These are phyloP conservation scores for Aspergillus sp. DNA, from an alignment of 2,329 filamentous ascomycete genomes.

Conservation along the genomic window DNA sequence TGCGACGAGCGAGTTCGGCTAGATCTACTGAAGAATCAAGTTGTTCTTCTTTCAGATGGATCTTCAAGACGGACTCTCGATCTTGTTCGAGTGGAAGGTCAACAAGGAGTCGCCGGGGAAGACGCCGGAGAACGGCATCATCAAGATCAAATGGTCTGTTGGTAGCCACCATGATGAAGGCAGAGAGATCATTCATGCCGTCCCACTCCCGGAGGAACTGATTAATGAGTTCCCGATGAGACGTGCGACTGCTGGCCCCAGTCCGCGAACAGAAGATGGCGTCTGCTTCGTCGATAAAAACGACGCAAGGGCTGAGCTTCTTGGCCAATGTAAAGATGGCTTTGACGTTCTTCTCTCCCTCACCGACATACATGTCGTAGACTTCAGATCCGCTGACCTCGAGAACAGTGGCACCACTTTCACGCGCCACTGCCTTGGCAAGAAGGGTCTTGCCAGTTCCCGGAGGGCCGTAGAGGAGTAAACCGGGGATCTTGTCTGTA, in stretches of 20 bases:
- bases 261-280: constrained; percentile 78
- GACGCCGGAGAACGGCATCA: constrained; percentile 47
- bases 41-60: constrained; percentile 46
- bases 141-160: constrained; percentile 95
- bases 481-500: constrained; percentile 83
- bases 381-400: constrained; percentile 88
- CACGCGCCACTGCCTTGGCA: constrained; percentile 61
- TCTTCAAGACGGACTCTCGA: constrained; percentile 44
- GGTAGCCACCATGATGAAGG: constrained; percentile 97
- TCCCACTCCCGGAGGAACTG: constrained; percentile 98
- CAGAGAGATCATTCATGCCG: constrained; percentile 74
- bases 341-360: constrained; percentile 92
- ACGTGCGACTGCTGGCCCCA: constrained; percentile 57
- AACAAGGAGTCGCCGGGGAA: constrained; percentile 46
- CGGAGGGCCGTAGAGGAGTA: constrained; percentile 82
- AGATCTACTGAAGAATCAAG: constrained; percentile 39
- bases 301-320: constrained; percentile 84
- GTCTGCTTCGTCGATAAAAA: constrained; percentile 97
- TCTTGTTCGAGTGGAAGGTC: constrained; percentile 45
- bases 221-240: constrained; percentile 86
- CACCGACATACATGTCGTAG: constrained; percentile 94
- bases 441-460: constrained; percentile 60
- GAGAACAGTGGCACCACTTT: constrained; percentile 64
- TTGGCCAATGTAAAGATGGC: constrained; percentile 88
- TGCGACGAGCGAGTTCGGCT: constrained; percentile 39